A percentile compares a stretch with the other conserved stretches of the same genome.
These are phyloP conservation scores for Fusarium compactum DNA, from an alignment of 2,329 filamentous ascomycete species.

Conservation along the genomic window DNA sequence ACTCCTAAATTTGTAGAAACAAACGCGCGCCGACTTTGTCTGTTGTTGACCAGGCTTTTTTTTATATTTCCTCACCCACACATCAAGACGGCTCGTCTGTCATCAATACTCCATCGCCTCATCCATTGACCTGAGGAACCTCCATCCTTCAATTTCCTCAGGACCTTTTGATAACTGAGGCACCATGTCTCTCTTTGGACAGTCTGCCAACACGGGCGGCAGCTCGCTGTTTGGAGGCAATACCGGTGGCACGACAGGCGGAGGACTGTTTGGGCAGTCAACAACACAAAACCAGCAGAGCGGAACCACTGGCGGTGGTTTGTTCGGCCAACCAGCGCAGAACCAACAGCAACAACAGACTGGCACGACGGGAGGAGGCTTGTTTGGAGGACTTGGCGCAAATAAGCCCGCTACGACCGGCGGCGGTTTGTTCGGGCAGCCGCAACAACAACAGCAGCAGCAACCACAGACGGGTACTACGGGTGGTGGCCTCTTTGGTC, in stretches of 20 bases:
- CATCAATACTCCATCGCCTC: slow-evolving; percentile 13
- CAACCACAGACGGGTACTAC: slow-evolving; percentile 41
- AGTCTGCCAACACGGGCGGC: slow-evolving; percentile 44
- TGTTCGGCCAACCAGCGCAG: slow-evolving; percentile 46
- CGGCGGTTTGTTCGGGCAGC: slow-evolving; percentile 44
- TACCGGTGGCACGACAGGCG: slow-evolving; percentile 45
- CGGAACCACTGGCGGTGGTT: slow-evolving; percentile 36
- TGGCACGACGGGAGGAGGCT: slow-evolving; percentile 45
- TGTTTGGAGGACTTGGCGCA: slow-evolving; percentile 51
- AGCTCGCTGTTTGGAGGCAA: slow-evolving; percentile 45
- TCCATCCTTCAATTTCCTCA: background rate
- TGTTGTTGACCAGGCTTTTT: slow-evolving; percentile 35
- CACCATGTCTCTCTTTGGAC: slow-evolving; percentile 54
- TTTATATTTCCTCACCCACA: slow-evolving; percentile 31
- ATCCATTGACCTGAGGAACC: background rate
- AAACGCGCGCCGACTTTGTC: slow-evolving; percentile 45
- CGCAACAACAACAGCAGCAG: slow-evolving; percentile 36
- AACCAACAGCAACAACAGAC: slow-evolving; percentile 41
- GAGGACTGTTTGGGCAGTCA: slow-evolving; percentile 50
- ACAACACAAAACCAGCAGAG: slow-evolving; percentile 45
- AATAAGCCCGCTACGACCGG: slow-evolving; percentile 43
- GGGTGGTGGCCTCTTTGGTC: slow-evolving; percentile 45
- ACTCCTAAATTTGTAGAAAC: slow-evolving; percentile 50
- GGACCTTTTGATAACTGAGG: slow-evolving; percentile 16
- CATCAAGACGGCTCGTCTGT: slow-evolving; percentile 30